These are phyloP conservation scores for Coemansia sp. DNA, from an alignment of 192 early-diverging fungal species.

Conservation along the genomic window DNA sequence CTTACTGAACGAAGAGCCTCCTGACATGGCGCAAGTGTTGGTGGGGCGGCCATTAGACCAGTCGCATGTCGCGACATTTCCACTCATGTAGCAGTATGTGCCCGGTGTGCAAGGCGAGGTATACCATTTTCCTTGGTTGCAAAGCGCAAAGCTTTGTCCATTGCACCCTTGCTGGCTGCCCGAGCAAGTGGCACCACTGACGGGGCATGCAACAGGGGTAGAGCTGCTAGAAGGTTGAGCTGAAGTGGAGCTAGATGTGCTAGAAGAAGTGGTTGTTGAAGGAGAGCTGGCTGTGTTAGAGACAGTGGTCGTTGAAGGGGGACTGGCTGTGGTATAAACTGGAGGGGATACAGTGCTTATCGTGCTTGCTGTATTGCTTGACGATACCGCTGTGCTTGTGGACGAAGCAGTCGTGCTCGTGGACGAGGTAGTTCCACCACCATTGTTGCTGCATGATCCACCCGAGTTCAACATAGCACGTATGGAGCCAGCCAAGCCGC, in stretches of 20 bases:
- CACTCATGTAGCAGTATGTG: slow-evolving; percentile 47
- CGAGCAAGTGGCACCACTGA: slow-evolving; percentile 49
- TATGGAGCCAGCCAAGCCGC: slow-evolving; percentile 34
- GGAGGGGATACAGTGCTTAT: neutral
- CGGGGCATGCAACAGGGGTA: slow-evolving; percentile 24
- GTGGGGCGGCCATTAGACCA: slow-evolving; percentile 47
- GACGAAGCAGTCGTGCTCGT: slow-evolving; percentile 12
- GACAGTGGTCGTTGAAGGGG: slow-evolving; percentile 5
- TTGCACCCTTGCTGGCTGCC: slow-evolving; percentile 45
- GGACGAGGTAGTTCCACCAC: slow-evolving; percentile 13
- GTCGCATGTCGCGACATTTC: slow-evolving; percentile 33
- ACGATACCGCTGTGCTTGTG: neutral
- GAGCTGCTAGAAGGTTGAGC: slow-evolving; percentile 30
- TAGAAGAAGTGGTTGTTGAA: slow-evolving; percentile 8
- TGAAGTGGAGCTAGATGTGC: slow-evolving; percentile 15
- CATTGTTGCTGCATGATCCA: slow-evolving; percentile 23
- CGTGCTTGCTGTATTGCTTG: slow-evolving; percentile 4
- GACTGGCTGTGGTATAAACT: slow-evolving; percentile 1
- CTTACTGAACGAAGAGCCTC: slow-evolving; percentile 24
- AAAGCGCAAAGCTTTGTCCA: slow-evolving; percentile 48
- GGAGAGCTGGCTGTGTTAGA: slow-evolving; percentile 8
- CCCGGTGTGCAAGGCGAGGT: slow-evolving; percentile 44
- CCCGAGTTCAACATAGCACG: slow-evolving; percentile 24
- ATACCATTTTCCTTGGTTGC: slow-evolving; percentile 52
- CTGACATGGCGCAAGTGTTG: slow-evolving; percentile 38